Conservation (phyloP, 2,329 filamentous ascomycete genomes). For the Nannizziopsis arthrosporioides region DNA sequence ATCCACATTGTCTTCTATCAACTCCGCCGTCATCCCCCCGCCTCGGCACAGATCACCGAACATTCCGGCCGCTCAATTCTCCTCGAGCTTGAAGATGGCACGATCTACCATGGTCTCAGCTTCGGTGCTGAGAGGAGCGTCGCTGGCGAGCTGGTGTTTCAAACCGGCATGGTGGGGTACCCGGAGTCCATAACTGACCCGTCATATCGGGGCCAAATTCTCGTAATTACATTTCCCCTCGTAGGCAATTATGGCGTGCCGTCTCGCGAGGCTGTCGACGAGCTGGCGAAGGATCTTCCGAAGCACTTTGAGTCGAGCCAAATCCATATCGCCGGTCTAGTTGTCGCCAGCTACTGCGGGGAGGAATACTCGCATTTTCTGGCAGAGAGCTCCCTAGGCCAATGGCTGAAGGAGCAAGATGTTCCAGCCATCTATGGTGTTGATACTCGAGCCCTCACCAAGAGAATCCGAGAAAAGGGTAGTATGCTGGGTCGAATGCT, state of each 20-base stretch:
- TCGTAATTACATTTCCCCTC: constrained; percentile 90
- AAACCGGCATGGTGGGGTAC: constrained; percentile 99
- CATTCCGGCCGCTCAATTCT: constrained; percentile 54
- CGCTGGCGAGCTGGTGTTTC: constrained; percentile 94
- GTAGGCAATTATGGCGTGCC: constrained; percentile 97
- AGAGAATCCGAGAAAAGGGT: constrained; percentile 84
- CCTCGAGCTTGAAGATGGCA: constrained; percentile 87
- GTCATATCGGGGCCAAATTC: constrained; percentile 83
- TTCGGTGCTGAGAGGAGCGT: constrained; percentile 93
- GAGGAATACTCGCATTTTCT: constrained; percentile 94
- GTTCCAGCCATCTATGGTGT: constrained; percentile 91
- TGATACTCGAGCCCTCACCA: constrained; percentile 85
- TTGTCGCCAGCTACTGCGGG: constrained; percentile 82
- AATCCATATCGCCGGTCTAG: constrained; percentile 87
- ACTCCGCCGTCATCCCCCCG: constrained; percentile 41
- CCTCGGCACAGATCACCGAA: constrained; percentile 48
- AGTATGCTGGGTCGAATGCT: constrained; percentile 92
- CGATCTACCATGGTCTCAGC: constrained; percentile 84
- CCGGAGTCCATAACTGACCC: constrained; percentile 87
- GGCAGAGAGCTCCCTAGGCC: constrained; percentile 75
- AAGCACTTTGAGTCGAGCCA: constrained; percentile 85
- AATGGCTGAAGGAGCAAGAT: constrained; percentile 93
- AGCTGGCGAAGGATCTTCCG: constrained; percentile 72
- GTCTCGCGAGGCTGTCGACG: constrained; percentile 70
- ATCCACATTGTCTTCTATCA: constrained; percentile 21